Evolutionary conservation across 208 protist species (phyloP).

Genomic region (Wallacemonas sp.): DNA sequence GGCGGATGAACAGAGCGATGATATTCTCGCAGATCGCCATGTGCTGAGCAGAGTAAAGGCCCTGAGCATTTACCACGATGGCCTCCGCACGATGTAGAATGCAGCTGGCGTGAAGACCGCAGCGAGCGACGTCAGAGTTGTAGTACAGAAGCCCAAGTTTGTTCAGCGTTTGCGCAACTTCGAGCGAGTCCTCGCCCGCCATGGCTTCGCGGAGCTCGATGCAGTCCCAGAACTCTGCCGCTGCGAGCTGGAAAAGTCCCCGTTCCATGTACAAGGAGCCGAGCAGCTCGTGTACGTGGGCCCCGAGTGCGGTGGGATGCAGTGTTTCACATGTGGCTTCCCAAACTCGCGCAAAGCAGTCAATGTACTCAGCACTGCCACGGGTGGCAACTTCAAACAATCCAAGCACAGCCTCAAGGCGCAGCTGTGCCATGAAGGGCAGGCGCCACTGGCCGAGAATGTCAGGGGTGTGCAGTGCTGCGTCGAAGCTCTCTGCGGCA

Average conservation of each 20-base stretch:
- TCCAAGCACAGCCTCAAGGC: slow-evolving; percentile 34
- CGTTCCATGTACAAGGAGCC: slow-evolving; percentile 44
- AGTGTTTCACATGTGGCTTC: slow-evolving; percentile 24
- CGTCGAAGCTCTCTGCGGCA: slow-evolving; percentile 25
- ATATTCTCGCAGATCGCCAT: slow-evolving; percentile 55
- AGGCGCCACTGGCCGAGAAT: slow-evolving; percentile 22
- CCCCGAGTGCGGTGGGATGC: slow-evolving; percentile 27
- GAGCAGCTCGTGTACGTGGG: slow-evolving; percentile 43
- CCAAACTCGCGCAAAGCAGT: slow-evolving; percentile 36
- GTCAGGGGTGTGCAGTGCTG: slow-evolving; percentile 28
- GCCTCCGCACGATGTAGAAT: slow-evolving; percentile 54
- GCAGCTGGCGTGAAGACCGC: slow-evolving; percentile 46
- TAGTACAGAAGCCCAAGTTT: slow-evolving; percentile 61
- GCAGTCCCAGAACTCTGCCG: slow-evolving; percentile 43
- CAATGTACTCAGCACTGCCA: slow-evolving; percentile 21
- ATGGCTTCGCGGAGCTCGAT: slow-evolving; percentile 40
- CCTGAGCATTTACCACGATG: slow-evolving; percentile 35
- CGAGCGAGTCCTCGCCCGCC: slow-evolving; percentile 30
- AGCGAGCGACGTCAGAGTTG: slow-evolving; percentile 42
- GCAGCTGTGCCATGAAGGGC: slow-evolving; percentile 23
- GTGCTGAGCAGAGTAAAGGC: slow-evolving; percentile 42
- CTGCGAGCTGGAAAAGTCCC: slow-evolving; percentile 31
- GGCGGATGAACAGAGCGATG: slow-evolving; percentile 46
- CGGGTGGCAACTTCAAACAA: slow-evolving; percentile 39
- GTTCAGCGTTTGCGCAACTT: slow-evolving; percentile 46